Evolutionary conservation across 2,329 filamentous ascomycete species (phyloP), one percentile per base, ranked within the genome.

Genomic region (Basipetospora chlamydospora): DNA sequence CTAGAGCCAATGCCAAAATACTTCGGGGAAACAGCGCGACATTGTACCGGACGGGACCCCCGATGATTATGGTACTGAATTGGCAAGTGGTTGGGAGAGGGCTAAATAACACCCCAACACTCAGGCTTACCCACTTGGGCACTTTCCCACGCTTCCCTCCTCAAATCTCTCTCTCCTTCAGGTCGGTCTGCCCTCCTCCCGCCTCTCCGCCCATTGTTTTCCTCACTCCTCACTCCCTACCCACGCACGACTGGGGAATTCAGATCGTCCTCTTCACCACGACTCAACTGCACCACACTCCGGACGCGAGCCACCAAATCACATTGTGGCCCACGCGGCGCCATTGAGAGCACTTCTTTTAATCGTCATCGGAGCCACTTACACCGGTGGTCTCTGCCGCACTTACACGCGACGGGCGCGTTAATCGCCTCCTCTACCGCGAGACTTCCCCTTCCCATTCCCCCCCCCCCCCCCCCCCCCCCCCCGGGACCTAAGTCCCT

Each of bases 201-300:
- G 29, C 29, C 17, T 30, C 35, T 28, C 35, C 26, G 26, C 22
- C 35, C 28, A 31, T 36, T 37, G 35, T 37, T 37, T 37, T 37
- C 35, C 18, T 29, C 35, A 20, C 31, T 21, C 35, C 31, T 31
- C 35, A 25, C 35, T 23, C 26, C 28, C 35, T 28, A 18, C 26
- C 26, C 22, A 31, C n/a, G 26, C 28, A 17, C 20, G 34, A 28
- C 21, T n/a, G n/a, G n/a, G n/a, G 17, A 17, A 17, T 13, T 28
- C 23, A 29, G 15, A 7, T 25, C 26, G 21, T 21, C 18, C 21
- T 21, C 17, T 23, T 37, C 35, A 20, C 21, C 25, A 26, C 26
- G 28, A 25, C 25, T 11, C 13, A 7, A 13, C 8, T 13, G 31
- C 8, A 26, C 30, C 26, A 15, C 20, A 26, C 26, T 37, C 35